These are phyloP conservation scores for Penicillium sp. DNA, from an alignment of 2,329 filamentous ascomycete genomes.

Conservation along the genomic window DNA sequence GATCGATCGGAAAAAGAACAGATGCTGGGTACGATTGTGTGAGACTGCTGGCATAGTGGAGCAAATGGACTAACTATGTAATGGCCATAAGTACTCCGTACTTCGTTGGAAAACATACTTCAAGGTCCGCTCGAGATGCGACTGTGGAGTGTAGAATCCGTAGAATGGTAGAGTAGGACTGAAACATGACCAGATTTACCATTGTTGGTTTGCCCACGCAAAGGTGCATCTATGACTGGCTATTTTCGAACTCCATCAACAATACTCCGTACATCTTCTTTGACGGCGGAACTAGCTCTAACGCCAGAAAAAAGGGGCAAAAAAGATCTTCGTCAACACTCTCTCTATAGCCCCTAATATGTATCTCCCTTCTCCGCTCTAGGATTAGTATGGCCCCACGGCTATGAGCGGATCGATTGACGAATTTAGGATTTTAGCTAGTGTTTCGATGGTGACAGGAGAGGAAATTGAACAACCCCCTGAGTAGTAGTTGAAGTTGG, in stretches of 20 bases:
- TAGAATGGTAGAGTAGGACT: neutral
- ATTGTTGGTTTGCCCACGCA: neutral
- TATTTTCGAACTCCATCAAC: neutral
- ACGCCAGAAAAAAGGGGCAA: neutral
- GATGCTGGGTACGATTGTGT: neutral
- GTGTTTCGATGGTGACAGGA: neutral
- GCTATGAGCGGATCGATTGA: slow-evolving; percentile 1
- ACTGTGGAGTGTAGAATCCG: neutral
- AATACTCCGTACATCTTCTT: neutral
- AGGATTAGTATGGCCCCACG: neutral
- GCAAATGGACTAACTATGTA: slow-evolving; percentile 1
- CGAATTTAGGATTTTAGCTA: neutral
- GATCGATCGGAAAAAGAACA: slow-evolving; percentile 24
- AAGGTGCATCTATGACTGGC: neutral
- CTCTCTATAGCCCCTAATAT: neutral
- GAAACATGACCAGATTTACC: neutral
- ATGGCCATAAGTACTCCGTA: neutral
- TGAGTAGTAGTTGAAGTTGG: too few relatives aligned
- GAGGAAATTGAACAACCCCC: neutral
- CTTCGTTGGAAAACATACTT: neutral
- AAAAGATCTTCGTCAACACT: slow-evolving; percentile 6
- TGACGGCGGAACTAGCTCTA: slow-evolving; percentile 1
- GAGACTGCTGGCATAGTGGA: slow-evolving; percentile 9
- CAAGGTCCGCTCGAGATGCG: neutral
- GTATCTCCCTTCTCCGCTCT: neutral